Conservation (phyloP, 495 filamentous ascomycete genomes). For the Neurospora sp. region DNA sequence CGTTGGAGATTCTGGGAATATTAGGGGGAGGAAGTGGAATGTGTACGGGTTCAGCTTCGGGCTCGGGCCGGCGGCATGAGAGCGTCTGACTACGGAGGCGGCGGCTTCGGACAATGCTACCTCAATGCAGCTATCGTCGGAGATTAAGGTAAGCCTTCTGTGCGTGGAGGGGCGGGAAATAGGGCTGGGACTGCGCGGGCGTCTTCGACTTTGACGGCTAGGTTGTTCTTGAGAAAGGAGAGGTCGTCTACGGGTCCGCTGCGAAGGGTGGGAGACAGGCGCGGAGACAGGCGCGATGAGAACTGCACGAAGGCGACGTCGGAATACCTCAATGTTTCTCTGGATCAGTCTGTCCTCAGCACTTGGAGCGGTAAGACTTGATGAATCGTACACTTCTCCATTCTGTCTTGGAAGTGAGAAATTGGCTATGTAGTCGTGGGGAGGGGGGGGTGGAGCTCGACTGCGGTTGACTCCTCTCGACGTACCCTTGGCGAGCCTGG, state of each 20-base stretch:
- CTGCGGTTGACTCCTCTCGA: neutral
- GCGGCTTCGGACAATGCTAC: neutral
- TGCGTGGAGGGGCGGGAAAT: neutral
- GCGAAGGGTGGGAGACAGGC: neutral
- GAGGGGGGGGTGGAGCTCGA: neutral
- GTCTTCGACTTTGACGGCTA: neutral
- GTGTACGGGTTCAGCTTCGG: neutral
- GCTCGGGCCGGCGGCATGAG: neutral
- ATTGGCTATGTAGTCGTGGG: no score
- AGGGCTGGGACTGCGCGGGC: neutral
- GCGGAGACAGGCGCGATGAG: neutral
- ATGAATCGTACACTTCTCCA: neutral
- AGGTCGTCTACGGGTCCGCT: neutral
- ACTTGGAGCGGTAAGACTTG: neutral
- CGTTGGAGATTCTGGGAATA: no score
- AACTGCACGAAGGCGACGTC: neutral
- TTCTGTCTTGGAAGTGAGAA: no score
- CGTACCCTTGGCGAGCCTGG: neutral
- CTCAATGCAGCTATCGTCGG: neutral
- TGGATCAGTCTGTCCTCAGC: neutral
- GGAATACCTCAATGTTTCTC: neutral
- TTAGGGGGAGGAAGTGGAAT: neutral
- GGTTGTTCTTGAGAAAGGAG: neutral
- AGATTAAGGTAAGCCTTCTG: neutral
- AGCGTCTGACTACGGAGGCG: neutral